Evolutionary conservation across 2,329 filamentous ascomycete species (phyloP).

Genomic region (Fusarium sp.): DNA sequence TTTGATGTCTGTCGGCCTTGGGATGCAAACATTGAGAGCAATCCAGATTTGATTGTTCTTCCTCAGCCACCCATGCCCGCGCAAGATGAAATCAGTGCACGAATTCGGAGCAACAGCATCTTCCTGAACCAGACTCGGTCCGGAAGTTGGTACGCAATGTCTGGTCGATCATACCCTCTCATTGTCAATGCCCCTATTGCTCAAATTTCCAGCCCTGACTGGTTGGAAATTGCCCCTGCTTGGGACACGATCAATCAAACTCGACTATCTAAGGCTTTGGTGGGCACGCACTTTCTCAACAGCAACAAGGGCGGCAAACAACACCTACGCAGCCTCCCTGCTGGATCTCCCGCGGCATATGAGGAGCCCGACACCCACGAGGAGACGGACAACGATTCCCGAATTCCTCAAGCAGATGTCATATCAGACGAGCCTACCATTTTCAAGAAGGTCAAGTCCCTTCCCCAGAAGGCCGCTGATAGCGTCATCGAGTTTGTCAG

Average conservation of each 20-base stretch:
- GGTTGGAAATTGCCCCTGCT: slow-evolving; percentile 56
- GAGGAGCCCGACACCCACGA: slow-evolving; percentile 36
- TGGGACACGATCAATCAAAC: slow-evolving; percentile 54
- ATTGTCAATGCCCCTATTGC: slow-evolving; percentile 74
- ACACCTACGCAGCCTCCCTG: slow-evolving; percentile 53
- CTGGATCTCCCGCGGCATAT: slow-evolving; percentile 44
- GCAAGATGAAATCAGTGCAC: slow-evolving; percentile 59
- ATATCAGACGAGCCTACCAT: slow-evolving; percentile 54
- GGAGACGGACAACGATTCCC: slow-evolving; percentile 49
- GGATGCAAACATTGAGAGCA: slow-evolving; percentile 68
- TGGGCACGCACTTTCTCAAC: slow-evolving; percentile 77
- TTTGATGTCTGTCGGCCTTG: slow-evolving; percentile 87
- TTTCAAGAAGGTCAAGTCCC: slow-evolving; percentile 60
- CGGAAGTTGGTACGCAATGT: slow-evolving; percentile 96
- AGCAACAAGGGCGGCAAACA: slow-evolving; percentile 44
- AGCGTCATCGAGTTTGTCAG: slow-evolving; percentile 65
- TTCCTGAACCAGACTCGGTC: slow-evolving; percentile 87
- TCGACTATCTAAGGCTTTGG: slow-evolving; percentile 69
- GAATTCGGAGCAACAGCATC: slow-evolving; percentile 71
- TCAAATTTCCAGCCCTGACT: slow-evolving; percentile 57
- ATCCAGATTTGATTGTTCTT: slow-evolving; percentile 83
- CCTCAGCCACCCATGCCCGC: slow-evolving; percentile 81
- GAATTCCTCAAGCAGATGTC: slow-evolving; percentile 43
- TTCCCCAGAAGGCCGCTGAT: slow-evolving; percentile 61
- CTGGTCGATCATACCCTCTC: slow-evolving; percentile 84